A percentile compares a stretch with the other conserved stretches of the same genome.
These are phyloP conservation scores for Scutellaria galericulata DNA, from an alignment of 257 asterid species.

Conservation along the genomic window DNA sequence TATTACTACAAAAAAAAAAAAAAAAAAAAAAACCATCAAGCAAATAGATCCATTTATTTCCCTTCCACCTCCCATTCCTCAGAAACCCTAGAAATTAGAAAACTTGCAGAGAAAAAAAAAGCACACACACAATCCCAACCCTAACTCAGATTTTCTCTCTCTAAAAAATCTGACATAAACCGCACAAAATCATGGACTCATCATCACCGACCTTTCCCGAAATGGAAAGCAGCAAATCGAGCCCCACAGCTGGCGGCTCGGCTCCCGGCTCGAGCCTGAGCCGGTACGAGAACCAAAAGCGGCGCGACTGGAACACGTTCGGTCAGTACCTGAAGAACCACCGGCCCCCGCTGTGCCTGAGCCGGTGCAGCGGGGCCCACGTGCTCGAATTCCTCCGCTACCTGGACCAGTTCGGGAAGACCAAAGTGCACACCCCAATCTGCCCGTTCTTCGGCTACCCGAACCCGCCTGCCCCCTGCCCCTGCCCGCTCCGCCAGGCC, in stretches of 20 bases:
- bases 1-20: neutral
- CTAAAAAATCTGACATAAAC: neutral
- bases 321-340: constrained; percentile 53
- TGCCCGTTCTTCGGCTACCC: constrained; percentile 58
- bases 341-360: constrained; percentile 52
- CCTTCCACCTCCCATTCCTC: neutral
- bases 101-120: neutral
- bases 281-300: constrained; percentile 55
- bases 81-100: constrained; percentile 34
- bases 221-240: constrained; percentile 38
- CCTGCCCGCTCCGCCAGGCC: constrained; percentile 62
- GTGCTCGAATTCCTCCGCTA: constrained; percentile 54
- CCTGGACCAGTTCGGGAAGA: constrained; percentile 55
- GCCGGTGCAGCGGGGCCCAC: constrained; percentile 58
- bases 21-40: neutral
- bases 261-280: constrained; percentile 33
- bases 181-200: constrained; percentile 25
- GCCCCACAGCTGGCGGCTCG: constrained; percentile 19
- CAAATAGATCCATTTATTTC: neutral
- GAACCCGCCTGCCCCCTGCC: constrained; percentile 55
- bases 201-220: constrained; percentile 27
- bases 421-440: constrained; percentile 46
- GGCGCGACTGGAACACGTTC: constrained; percentile 58
- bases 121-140: neutral
- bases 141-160: neutral